Base-by-base conservation (phyloP, 257 asterid species). In the Nicotiana paniculata region DNA sequence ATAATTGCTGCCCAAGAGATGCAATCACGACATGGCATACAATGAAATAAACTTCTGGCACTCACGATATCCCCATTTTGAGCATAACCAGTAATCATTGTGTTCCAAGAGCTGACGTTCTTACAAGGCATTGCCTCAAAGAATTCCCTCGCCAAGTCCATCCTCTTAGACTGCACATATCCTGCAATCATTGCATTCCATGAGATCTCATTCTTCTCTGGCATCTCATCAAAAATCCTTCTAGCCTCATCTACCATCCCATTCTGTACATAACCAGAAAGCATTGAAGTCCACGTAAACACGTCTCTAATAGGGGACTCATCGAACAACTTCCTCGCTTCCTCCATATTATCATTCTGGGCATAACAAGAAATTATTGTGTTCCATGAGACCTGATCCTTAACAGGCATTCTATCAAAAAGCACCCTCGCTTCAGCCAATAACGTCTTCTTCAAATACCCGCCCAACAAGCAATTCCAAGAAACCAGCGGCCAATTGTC, bases 381-480 rank as follows among this genome's bases (percentile, higher is more conserved):
- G 86, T 95, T 93, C 98, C 98, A 92, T 0, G 99, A 96, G 9
- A 94, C 94, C 80, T 85, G 85, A 87, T 96, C 97, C 86, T 84
- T 93, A 66, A 82, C 86, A 7, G 97, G 98, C 96, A 96, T 96
- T 64, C 85, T 80, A 79, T 94, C 87, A 77, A 94, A 96, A 69
- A 94, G 53, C 76, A 75, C 79, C 65, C 90, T 93, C 0, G 95
- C 99, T 86, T 96, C 97, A 8, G 77, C 85, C 90, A 94, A 82
- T 89, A 88, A 90, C 90, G 84, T 91, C 90, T 90, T 91, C 92
- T 88, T 96, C 86, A 96, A 86, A 90, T 90, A 96, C 68, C 96
- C 98, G 82, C 97, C 97, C 95, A 96, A 90, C 92, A 96, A 88
- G 88, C 98, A 96, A 81, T 96, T 96, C 99, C 99, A 96, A 58